Percentiles rank a stretch among this genome's conserved stretches.
These are phyloP conservation scores for Boletellus deceptivus DNA, from an alignment of 1,284 basidiomycete species.

Conservation along the genomic window DNA sequence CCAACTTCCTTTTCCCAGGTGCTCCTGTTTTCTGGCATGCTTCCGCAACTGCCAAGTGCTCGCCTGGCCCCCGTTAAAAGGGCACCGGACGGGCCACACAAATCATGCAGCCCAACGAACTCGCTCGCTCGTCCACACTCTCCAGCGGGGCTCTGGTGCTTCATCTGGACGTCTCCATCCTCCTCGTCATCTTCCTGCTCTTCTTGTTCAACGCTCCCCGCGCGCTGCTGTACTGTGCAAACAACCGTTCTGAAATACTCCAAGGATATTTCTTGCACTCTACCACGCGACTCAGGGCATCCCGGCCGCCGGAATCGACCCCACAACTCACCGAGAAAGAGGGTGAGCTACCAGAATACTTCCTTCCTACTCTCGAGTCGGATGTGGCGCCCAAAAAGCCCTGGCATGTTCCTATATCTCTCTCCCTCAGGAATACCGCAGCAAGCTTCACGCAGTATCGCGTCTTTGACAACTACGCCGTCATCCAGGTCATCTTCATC, in stretches of 20 bases:
- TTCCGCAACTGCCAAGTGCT: too few species aligned
- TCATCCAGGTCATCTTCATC: constrained; percentile 49
- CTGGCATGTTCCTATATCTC: constrained; percentile 45
- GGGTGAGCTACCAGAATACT: neutral
- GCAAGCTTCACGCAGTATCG: constrained; percentile 38
- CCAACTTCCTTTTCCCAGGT: too few species aligned
- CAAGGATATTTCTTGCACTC: constrained; percentile 43
- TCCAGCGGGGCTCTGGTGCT: constrained; percentile 29
- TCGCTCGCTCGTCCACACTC: neutral
- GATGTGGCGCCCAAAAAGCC: constrained; percentile 27
- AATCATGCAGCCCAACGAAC: constrained; percentile 12
- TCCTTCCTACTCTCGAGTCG: constrained; percentile 6
- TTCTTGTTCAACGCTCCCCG: constrained; percentile 46
- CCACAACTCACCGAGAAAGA: constrained; percentile 1
- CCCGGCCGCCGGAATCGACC: neutral
- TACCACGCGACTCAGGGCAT: constrained; percentile 7
- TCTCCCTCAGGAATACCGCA: constrained; percentile 40
- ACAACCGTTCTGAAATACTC: constrained; percentile 41
- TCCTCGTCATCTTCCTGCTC: constrained; percentile 37
- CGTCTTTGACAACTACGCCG: constrained; percentile 48
- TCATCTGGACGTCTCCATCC: constrained; percentile 44
- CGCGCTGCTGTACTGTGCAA: constrained; percentile 45
- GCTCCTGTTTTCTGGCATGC: too few species aligned
- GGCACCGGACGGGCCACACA: too few species aligned
- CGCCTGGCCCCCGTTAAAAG: too few species aligned